Base-by-base conservation (phyloP, 495 filamentous ascomycete genomes). In the Bathelium albidoporum region DNA sequence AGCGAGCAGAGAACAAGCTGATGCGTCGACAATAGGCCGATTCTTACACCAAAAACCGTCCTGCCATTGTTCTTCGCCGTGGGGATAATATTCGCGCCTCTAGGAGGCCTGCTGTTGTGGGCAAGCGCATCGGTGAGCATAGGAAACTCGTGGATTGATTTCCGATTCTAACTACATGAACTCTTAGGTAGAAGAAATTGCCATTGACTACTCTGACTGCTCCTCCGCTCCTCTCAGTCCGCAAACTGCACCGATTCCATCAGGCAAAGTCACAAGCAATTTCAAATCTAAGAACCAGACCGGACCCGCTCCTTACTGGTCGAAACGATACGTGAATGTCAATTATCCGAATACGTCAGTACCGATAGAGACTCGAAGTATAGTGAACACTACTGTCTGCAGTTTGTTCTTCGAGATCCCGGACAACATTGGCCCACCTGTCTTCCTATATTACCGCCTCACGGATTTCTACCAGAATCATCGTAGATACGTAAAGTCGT, bases 401-500 rank as follows among this genome's bases (percentile, higher is more conserved):
- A 78, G 76, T 0, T 71, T 99, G 10, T 73, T 79, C 36, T 95
- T 97, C 76, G 77, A 82, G 31, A 85, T 97, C 32, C 90, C 90
- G 9, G 82, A 94, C 62, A 76, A 83, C 29, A 82, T 99, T 68
- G 78, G 80, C 11, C 83, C 93, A 0, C 91, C 92, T 2, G 86
- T 97, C 29, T 81, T 89, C 66, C 81, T 96, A 73, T 97, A 96
- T 77, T 99, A 99, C 75, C 87, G 88, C 60, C 84, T 99, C 44
- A 91, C 90, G 45, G 95, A 99, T 75, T 99, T 99, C 79, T 99
- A 97, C 78, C 94, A 99, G 73, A 99, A 99, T 73, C 94, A 99
- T 72, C 87, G 94, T 62, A 87, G 93, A 74, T 99, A 99, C 66
- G 93, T 96, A 44, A 86, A 88, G 67, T 96, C 91, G 1, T 83